phyloP scores from a whole-genome alignment of 352 stramenopile genomes.

The Globisporangium heterothallicum region DNA sequence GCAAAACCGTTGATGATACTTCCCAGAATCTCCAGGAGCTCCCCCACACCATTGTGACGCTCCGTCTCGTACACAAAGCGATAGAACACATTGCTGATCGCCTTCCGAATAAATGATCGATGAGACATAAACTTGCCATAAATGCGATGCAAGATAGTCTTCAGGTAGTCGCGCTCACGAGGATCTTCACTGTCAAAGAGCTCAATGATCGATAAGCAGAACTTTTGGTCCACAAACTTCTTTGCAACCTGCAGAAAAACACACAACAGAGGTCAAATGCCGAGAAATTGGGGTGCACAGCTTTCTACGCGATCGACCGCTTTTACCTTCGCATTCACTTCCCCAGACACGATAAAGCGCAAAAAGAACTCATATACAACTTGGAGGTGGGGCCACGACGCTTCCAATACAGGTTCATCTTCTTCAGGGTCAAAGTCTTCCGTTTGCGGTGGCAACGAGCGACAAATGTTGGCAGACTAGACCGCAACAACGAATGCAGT shows the following conservation, averaged over 20 bases:
- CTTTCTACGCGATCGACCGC: too few species aligned
- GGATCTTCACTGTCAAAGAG: conserved; percentile 95
- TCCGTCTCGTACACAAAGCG: conserved; percentile 98
- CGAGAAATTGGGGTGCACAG: too few species aligned
- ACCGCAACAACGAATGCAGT: neutral
- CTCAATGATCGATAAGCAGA: conserved; percentile 94
- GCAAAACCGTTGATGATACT: conserved; percentile 99
- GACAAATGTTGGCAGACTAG: conserved; percentile 92
- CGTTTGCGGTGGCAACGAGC: conserved; percentile 89
- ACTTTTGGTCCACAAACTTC: conserved; percentile 97
- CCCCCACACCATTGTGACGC: conserved; percentile 93
- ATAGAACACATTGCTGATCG: conserved; percentile 98
- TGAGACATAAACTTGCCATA: conserved; percentile 99
- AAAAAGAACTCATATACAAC: conserved; percentile 99
- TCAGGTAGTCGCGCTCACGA: conserved; percentile 98
- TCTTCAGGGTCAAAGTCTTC: conserved; percentile 99
- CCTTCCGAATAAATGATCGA: conserved; percentile 96
- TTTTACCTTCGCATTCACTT: conserved; percentile 96
- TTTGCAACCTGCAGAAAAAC: conserved; percentile 86
- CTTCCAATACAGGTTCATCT: conserved; percentile 96
- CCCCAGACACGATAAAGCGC: conserved; percentile 95
- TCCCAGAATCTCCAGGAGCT: conserved; percentile 97
- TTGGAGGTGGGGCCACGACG: conserved; percentile 96
- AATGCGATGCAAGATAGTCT: conserved; percentile 99
- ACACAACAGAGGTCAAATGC: neutral